A percentile compares a stretch with the other conserved stretches of the same genome.
Evolutionary conservation across 768 basidiomycete species (phyloP).

Genomic region (Pleurotus citrinopileatus): DNA sequence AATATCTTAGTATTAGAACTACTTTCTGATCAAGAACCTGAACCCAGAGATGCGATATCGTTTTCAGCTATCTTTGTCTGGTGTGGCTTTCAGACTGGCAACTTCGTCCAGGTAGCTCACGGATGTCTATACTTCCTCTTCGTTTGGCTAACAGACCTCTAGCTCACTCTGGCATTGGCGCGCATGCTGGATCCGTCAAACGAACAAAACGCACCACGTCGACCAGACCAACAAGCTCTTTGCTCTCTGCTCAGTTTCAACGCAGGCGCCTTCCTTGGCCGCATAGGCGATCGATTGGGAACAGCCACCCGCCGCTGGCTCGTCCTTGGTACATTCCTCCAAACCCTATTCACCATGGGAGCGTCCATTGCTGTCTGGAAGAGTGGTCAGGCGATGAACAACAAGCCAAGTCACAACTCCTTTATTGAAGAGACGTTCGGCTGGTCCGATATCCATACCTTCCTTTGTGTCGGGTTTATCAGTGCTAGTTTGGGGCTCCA

Average conservation of each 20-base stretch:
- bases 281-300: conserved; percentile 77
- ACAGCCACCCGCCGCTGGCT: conserved; percentile 80
- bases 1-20: background rate
- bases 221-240: conserved; percentile 81
- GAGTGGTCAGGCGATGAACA: conserved; percentile 38
- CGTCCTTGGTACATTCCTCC: conserved; percentile 63
- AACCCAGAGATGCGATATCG: conserved; percentile 59
- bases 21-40: background rate
- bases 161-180: conserved; percentile 79
- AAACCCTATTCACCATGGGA: conserved; percentile 74
- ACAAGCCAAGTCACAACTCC: conserved; percentile 22
- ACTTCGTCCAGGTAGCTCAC: conserved; percentile 64
- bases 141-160: too few species aligned
- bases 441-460: conserved; percentile 71
- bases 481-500: conserved; percentile 83
- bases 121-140: too few species aligned
- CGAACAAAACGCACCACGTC: conserved; percentile 65
- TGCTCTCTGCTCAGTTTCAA: conserved; percentile 74
- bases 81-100: conserved; percentile 86
- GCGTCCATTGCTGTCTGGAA: conserved; percentile 72
- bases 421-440: conserved; percentile 52
- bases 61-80: conserved; percentile 82
- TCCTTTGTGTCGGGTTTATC: conserved; percentile 74
- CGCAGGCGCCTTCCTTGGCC: conserved; percentile 69
- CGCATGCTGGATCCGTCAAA: conserved; percentile 60